Conservation (phyloP, 164 flowering plant genomes). For the Vitis cinerea region DNA sequence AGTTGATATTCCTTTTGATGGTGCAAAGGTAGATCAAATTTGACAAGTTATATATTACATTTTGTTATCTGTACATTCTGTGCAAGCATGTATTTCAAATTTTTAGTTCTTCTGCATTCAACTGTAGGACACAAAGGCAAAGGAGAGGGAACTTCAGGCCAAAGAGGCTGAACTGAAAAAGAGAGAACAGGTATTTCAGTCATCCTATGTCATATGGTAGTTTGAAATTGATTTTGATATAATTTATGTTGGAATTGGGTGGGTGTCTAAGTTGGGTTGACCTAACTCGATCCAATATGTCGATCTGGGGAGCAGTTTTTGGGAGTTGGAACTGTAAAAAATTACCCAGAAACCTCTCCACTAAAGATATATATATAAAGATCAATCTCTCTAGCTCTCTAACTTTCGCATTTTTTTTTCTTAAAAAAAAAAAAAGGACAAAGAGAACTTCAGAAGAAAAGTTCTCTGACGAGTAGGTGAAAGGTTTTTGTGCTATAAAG, state of each 20-base stretch:
- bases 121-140: slow-evolving; percentile 44
- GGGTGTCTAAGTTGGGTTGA: too few species aligned
- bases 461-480: too few species aligned
- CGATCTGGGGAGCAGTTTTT: too few species aligned
- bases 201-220: background rate
- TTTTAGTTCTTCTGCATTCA: background rate
- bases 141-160: slow-evolving; percentile 64
- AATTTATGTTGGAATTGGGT: background rate
- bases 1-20: slow-evolving; percentile 52
- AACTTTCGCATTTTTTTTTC: too few species aligned
- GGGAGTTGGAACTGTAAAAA: too few species aligned
- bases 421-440: too few species aligned
- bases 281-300: too few species aligned
- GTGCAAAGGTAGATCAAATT: slow-evolving; percentile 29
- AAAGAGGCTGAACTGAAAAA: slow-evolving; percentile 64
- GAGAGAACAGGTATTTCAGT: slow-evolving; percentile 51
- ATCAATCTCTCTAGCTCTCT: too few species aligned
- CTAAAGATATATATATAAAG: too few species aligned
- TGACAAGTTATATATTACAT: background rate
- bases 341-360: too few species aligned
- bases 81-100: background rate
- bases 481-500: too few species aligned
- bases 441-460: too few species aligned
- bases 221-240: background rate
- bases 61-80: slow-evolving; percentile 2